A percentile compares a stretch with the other conserved stretches of the same genome.
phyloP scores from a whole-genome alignment of 345 rosid species.

The Brassica incana region DNA sequence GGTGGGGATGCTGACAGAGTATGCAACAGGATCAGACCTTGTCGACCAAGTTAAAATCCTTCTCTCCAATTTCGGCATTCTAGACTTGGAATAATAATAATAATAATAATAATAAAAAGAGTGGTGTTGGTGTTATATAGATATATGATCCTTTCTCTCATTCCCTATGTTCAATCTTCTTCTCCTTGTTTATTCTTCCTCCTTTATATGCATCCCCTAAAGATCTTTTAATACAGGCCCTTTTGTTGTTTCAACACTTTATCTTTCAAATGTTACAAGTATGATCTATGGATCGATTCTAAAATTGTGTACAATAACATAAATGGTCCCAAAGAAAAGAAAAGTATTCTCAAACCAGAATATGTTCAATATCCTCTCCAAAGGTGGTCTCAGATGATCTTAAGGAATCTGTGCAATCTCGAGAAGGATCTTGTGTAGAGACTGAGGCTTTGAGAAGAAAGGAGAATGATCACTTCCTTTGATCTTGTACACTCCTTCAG shows the following conservation, averaged over 20 bases:
- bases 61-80: constrained; percentile 78
- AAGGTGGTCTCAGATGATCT: neutral
- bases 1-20: constrained; percentile 88
- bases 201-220: constrained; percentile 37
- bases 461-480: constrained; percentile 98
- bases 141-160: neutral
- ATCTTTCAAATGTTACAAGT: constrained; percentile 27
- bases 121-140: constrained; percentile 14
- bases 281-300: constrained; percentile 10
- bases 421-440: constrained; percentile 78
- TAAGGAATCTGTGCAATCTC: constrained; percentile 86
- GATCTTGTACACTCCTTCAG: constrained; percentile 94
- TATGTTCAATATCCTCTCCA: constrained; percentile 5
- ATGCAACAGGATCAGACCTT: constrained; percentile 88
- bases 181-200: constrained; percentile 13
- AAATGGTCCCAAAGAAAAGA: neutral
- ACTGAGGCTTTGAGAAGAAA: constrained; percentile 94
- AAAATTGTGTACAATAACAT: constrained; percentile 18
- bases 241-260: constrained; percentile 25
- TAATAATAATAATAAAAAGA: constrained; percentile 39
- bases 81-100: constrained; percentile 63
- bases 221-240: constrained; percentile 29
- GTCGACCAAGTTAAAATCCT: constrained; percentile 93
- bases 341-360: constrained; percentile 9
- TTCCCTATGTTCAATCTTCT: constrained; percentile 7